A percentile compares a stretch with the other conserved stretches of the same genome.
These are phyloP conservation scores for Sporisorium exsertum DNA, from an alignment of 1,284 basidiomycete genomes.

Conservation along the genomic window DNA sequence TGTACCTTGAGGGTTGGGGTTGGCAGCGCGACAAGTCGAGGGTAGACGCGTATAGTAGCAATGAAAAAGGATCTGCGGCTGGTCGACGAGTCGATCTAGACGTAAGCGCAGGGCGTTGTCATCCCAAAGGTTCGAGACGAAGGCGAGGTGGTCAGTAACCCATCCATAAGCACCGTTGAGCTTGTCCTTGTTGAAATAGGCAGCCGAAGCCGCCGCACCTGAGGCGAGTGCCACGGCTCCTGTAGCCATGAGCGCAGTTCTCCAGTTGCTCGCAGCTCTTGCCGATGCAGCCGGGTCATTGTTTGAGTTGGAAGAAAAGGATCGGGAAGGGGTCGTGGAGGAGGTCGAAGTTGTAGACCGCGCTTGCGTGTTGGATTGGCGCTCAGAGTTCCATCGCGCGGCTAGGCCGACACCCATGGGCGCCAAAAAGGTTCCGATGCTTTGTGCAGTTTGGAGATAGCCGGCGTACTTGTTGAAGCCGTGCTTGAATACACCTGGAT, in stretches of 20 bases:
- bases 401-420: conserved; percentile 73
- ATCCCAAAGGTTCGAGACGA: conserved; percentile 89
- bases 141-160: conserved; percentile 89
- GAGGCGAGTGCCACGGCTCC: conserved; percentile 75
- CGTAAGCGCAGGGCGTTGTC: conserved; percentile 76
- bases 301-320: conserved; percentile 16
- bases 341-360: conserved; percentile 30
- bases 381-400: conserved; percentile 65
- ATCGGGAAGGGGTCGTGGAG: conserved; percentile 41
- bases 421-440: conserved; percentile 71
- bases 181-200: conserved; percentile 78
- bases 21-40: conserved; percentile 24
- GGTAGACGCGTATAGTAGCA: conserved; percentile 64
- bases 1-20: conserved; percentile 2
- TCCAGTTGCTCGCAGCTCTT: conserved; percentile 27
- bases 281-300: conserved; percentile 20
- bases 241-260: conserved; percentile 71
- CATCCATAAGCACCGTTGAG: conserved; percentile 71
- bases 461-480: conserved; percentile 80
- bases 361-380: conserved; percentile 21
- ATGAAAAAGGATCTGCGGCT: conserved; percentile 71
- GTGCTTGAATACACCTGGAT: conserved; percentile 88
- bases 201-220: conserved; percentile 78
- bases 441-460: conserved; percentile 78
- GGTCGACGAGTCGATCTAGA: conserved; percentile 43